These are phyloP conservation scores for Nicotiana knightiana DNA, from an alignment of 257 asterid species.

Conservation along the genomic window DNA sequence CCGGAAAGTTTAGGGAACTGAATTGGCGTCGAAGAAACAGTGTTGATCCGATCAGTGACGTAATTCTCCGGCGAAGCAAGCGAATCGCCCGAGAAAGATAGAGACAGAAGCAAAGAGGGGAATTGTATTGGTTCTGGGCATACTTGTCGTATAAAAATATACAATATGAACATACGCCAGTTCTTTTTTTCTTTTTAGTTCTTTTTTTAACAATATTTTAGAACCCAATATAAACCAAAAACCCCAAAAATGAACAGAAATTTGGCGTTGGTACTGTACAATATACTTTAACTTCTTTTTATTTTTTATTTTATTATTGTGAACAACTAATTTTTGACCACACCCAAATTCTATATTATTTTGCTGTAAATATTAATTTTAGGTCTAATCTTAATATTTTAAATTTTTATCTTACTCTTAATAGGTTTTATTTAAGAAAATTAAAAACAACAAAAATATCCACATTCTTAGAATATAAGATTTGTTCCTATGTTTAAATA, in stretches of 20 bases:
- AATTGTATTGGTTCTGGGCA: slow-evolving; percentile 23
- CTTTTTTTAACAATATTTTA: background rate
- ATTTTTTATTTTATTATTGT: no score
- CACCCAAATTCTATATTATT: no score
- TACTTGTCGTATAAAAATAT: background rate
- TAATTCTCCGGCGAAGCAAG: slow-evolving; percentile 29
- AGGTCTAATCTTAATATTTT: no score
- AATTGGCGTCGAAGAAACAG: slow-evolving; percentile 14
- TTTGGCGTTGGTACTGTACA: no score
- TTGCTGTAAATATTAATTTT: no score
- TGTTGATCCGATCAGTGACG: slow-evolving; percentile 15
- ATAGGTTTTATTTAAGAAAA: no score
- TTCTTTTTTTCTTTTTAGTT: background rate
- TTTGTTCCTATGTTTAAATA: no score
- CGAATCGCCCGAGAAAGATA: slow-evolving; percentile 8
- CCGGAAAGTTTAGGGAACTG: slow-evolving; percentile 12
- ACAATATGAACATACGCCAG: background rate
- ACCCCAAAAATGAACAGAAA: background rate
- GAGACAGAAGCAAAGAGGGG: background rate
- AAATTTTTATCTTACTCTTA: no score
- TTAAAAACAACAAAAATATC: no score
- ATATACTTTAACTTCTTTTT: background rate
- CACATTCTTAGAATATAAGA: no score
- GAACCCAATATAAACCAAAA: background rate
- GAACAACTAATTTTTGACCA: no score